Evolutionary conservation across 2,329 filamentous ascomycete genomes (phyloP).

Genomic region (Botrytis cinerea): DNA sequence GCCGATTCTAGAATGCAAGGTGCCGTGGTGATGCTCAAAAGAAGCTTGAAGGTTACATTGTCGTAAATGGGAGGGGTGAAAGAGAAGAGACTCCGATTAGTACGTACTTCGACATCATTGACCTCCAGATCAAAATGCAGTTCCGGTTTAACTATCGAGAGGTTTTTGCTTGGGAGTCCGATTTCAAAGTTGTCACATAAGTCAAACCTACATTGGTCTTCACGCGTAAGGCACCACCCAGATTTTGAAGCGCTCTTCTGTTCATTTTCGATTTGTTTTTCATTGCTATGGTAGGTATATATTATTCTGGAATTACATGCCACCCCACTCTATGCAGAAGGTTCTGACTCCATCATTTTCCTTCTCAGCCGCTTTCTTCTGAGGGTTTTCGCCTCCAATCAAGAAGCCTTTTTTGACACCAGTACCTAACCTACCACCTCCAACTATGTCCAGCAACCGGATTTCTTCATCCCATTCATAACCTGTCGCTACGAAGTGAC

Average conservation of each 20-base stretch:
- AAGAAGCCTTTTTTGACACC: slow-evolving; percentile 96
- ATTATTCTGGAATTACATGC: slow-evolving; percentile 62
- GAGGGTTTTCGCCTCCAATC: slow-evolving; percentile 67
- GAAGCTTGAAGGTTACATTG: background rate
- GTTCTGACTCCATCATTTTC: slow-evolving; percentile 57
- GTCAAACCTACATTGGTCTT: background rate
- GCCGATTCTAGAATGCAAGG: slow-evolving; percentile 4
- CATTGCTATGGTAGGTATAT: background rate
- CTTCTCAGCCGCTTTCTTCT: slow-evolving; percentile 37
- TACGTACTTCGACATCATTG: background rate
- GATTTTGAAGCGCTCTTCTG: background rate
- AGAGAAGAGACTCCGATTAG: background rate
- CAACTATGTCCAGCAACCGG: slow-evolving; percentile 79
- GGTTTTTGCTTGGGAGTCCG: background rate
- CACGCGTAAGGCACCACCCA: background rate
- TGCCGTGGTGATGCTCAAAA: background rate
- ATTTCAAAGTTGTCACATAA: background rate
- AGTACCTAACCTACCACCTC: slow-evolving; percentile 83
- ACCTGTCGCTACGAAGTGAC: slow-evolving; percentile 86
- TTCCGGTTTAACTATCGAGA: background rate
- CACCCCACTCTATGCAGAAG: slow-evolving; percentile 92
- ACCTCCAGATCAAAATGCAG: background rate
- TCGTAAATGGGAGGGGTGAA: background rate
- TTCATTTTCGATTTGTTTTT: background rate
- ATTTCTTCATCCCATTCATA: slow-evolving; percentile 88